These are phyloP conservation scores for Pseudogymnoascus sp. DNA, from an alignment of 2,329 filamentous ascomycete species.

Conservation along the genomic window DNA sequence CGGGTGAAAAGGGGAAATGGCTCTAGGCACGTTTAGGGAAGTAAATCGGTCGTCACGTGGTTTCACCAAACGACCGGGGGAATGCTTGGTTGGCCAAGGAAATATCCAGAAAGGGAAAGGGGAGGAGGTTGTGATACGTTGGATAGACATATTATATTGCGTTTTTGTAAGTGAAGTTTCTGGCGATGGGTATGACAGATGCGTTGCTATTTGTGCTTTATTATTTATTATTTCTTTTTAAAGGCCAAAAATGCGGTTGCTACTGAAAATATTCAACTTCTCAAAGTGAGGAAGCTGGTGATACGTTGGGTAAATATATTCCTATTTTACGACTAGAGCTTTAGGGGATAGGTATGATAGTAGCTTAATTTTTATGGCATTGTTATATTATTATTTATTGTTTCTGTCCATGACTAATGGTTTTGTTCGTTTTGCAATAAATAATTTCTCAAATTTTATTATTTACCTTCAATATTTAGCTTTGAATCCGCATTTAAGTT, in stretches of 20 bases:
- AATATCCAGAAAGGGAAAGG: not conserved
- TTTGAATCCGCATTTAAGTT: too few species aligned
- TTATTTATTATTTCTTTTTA: not conserved
- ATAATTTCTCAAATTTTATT: too few species aligned
- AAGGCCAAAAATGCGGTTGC: not conserved
- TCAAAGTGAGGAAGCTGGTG: not conserved
- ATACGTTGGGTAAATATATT: not conserved
- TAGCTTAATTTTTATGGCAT: too few species aligned
- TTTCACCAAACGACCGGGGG: not conserved
- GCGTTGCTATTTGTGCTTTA: not conserved
- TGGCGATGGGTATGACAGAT: not conserved
- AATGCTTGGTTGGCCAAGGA: not conserved
- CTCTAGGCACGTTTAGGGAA: conserved; percentile 3
- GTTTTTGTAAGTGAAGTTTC: not conserved
- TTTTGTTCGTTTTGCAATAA: too few species aligned
- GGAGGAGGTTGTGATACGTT: not conserved
- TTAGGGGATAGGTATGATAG: not conserved
- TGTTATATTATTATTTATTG: not conserved
- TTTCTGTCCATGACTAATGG: too few species aligned
- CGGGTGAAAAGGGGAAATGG: conserved; percentile 4
- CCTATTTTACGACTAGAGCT: not conserved
- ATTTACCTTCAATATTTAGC: too few species aligned
- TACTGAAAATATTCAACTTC: not conserved
- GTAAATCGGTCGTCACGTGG: not conserved
- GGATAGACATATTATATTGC: not conserved